Base-by-base conservation (phyloP, 768 basidiomycete genomes). In the Boletus rufocinnamomeus region DNA sequence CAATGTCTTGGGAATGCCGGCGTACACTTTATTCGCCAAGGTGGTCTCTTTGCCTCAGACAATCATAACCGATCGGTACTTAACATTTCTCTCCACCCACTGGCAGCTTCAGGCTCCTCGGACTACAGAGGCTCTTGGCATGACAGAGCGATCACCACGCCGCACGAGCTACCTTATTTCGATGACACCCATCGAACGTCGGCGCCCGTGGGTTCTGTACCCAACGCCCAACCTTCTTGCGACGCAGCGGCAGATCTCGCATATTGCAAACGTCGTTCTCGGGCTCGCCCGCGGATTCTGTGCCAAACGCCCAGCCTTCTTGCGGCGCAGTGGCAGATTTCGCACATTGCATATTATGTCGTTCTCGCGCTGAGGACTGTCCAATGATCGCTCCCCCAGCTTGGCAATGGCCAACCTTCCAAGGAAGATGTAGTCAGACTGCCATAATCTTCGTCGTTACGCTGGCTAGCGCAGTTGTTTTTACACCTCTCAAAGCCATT, bases 111-210 rank as follows among this genome's bases (percentile, higher is more conserved):
- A 27, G 45, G 14, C 21, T 11, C 38, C 7, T 47, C 44, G 46
- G 30, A 35, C 23, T 25, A 56, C 45, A 45, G 23, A 28, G 6
- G 53, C 48, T 58, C 23, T 55, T 48, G 16, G 48, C 25, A 57
- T 49, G 52, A 19, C 62, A 93, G 92, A 43, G 82, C 92, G 2
- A 88, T 93, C 61, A 92, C 89, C 2, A 93, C 93, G 2, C 91
- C 92, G 0, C 84, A 89, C 72, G 85, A 81, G 68, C 76, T 94
- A 37, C 81, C 87, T 3, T 91, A 82, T 66, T 79, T 88, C 66
- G 75, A 80, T 35, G 76, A 94, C 92, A 1, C 88, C 90, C 6
- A 92, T 91, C 8, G 92, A 94, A 94, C 93, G 85, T 53, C 80
- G 82, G 30, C 81, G 81, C 11, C 92, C 91, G 5, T 93, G 90